A percentile compares a stretch with the other conserved stretches of the same genome.
Conservation (phyloP, 1,139 yeast genomes). For the Scheffersomyces illinoinensis region DNA sequence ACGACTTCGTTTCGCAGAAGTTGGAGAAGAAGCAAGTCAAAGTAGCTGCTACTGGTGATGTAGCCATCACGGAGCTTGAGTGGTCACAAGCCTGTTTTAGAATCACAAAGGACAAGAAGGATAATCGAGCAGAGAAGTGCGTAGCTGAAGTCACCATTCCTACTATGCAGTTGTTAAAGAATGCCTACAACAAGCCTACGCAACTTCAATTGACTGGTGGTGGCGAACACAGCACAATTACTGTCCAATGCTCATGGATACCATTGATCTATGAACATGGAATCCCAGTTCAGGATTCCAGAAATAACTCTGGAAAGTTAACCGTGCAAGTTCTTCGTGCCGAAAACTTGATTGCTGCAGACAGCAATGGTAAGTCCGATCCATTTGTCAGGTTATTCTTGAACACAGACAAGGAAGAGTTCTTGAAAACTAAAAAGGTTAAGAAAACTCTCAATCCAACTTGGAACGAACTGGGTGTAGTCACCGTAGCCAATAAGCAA, state of each 20-base stretch:
- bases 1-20: constrained; percentile 57
- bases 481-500: constrained; percentile 58
- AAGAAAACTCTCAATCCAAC: constrained; percentile 87
- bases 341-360: constrained; percentile 75
- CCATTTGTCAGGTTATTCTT: constrained; percentile 75
- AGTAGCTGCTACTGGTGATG: constrained; percentile 69
- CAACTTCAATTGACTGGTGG: constrained; percentile 50
- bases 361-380: constrained; percentile 88
- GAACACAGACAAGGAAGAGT: constrained; percentile 57
- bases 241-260: constrained; percentile 72
- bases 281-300: constrained; percentile 74
- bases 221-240: constrained; percentile 50
- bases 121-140: constrained; percentile 56
- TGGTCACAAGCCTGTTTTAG: constrained; percentile 69
- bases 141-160: constrained; percentile 68
- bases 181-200: constrained; percentile 62
- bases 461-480: constrained; percentile 70
- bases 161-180: constrained; percentile 64
- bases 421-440: constrained; percentile 72
- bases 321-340: constrained; percentile 67
- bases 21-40: constrained; percentile 38
- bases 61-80: constrained; percentile 70
- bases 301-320: constrained; percentile 74
- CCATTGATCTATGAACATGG: constrained; percentile 60
- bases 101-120: constrained; percentile 53